These are phyloP conservation scores for Paecilomyces formosus DNA, from an alignment of 2,329 filamentous ascomycete species.

Conservation along the genomic window DNA sequence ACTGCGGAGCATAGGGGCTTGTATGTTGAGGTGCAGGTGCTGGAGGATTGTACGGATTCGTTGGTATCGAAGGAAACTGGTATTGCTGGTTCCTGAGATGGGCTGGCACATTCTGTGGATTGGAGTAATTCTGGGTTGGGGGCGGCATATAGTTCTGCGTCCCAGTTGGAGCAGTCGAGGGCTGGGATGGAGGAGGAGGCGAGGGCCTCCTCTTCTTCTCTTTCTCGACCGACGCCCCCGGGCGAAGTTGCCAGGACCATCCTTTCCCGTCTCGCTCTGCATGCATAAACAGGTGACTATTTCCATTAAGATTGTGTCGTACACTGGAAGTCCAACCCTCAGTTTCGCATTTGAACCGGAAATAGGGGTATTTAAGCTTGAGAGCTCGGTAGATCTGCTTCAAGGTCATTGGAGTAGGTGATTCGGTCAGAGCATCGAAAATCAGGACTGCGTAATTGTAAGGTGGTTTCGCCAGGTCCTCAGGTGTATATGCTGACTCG, in stretches of 20 bases:
- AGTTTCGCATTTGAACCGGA: slow-evolving; percentile 55
- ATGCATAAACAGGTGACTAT: slow-evolving; percentile 51
- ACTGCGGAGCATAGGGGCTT: slow-evolving; percentile 15
- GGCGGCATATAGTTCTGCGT: slow-evolving; percentile 30
- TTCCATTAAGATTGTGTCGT: slow-evolving; percentile 55
- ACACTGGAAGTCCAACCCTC: slow-evolving; percentile 62
- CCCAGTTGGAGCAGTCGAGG: slow-evolving; percentile 16
- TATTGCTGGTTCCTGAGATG: slow-evolving; percentile 28
- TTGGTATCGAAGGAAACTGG: slow-evolving; percentile 29
- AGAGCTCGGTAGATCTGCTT: slow-evolving; percentile 61
- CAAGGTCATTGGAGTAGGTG: slow-evolving; percentile 52
- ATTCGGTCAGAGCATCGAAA: slow-evolving; percentile 54
- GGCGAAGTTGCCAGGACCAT: slow-evolving; percentile 56
- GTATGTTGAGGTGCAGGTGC: slow-evolving; percentile 16
- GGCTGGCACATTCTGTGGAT: slow-evolving; percentile 18
- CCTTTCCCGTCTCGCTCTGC: slow-evolving; percentile 56
- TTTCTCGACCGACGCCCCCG: slow-evolving; percentile 53
- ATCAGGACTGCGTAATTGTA: slow-evolving; percentile 59
- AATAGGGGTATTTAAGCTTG: slow-evolving; percentile 56
- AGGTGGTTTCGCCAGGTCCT: slow-evolving; percentile 55
- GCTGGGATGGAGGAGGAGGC: slow-evolving; percentile 28
- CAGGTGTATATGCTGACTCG: slow-evolving; percentile 52
- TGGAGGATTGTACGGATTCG: slow-evolving; percentile 24
- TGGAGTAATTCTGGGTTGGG: slow-evolving; percentile 22
- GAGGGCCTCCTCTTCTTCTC: slow-evolving; percentile 46